Conservation (phyloP, 352 stramenopile species). For the Phytophthora sansomeana region DNA sequence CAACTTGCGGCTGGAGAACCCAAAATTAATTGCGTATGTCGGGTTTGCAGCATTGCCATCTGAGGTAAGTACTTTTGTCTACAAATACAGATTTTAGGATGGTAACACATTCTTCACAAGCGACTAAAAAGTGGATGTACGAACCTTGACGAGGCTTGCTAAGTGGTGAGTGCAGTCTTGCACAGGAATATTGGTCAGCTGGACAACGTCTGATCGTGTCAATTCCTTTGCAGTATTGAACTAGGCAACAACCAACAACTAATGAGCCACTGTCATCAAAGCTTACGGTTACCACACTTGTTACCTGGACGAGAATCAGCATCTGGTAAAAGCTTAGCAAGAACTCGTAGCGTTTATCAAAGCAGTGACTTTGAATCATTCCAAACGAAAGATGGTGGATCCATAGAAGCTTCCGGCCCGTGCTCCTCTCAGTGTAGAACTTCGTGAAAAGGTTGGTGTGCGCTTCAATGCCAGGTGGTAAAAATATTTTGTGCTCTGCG, state of each 20-base stretch:
- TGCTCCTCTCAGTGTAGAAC: conserved; percentile 84
- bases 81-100: background rate
- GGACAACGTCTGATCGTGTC: conserved; percentile 40
- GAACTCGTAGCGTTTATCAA: conserved; percentile 84
- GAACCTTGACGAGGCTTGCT: conserved; percentile 79
- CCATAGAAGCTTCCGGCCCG: conserved; percentile 81
- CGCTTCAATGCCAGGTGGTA: conserved; percentile 62
- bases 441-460: conserved; percentile 83
- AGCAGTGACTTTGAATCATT: conserved; percentile 70
- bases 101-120: background rate
- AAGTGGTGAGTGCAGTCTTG: conserved; percentile 75
- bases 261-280: background rate
- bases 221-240: conserved; percentile 71
- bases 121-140: conserved; percentile 1
- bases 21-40: conserved; percentile 54
- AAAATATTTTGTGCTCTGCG: conserved; percentile 58
- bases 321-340: conserved; percentile 89
- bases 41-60: conserved; percentile 32
- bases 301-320: conserved; percentile 76
- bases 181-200: conserved; percentile 65
- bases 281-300: background rate
- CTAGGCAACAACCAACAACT: conserved; percentile 34
- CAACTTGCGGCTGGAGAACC: conserved; percentile 59
- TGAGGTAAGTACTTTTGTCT: conserved; percentile 55
- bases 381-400: conserved; percentile 83